Base-by-base conservation (phyloP, 164 flowering plant genomes). In the Vitis amurensis region DNA sequence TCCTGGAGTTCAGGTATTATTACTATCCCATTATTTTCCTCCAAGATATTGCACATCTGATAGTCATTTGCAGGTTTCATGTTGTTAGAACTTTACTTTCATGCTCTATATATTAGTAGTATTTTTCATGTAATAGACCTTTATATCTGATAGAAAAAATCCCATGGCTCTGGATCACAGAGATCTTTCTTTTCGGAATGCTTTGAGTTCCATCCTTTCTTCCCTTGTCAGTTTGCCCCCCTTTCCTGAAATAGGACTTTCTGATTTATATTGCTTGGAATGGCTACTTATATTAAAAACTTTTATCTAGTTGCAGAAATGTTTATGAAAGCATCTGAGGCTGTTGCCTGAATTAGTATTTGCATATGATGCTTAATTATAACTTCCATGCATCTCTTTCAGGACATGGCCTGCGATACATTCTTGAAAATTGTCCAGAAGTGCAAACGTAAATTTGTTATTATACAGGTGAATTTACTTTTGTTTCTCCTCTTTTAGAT, bases 401-500 rank as follows among this genome's bases (percentile, higher is more conserved):
- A 93, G 99, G 99, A 96, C 76, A 96, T 96, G 99, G 99, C 99
- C 55, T 93, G 99, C 61, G 99, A 96, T 59, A 96, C 98, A 16
- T 96, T 96, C 74, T 78, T 96, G 79, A 96, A 93, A 78, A 96
- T 96, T 79, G 99, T 96, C 78, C 99, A 96, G 78, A 96, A 92
- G 77, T 96, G 98, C 91, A 96, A 89, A 81, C 91, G 98, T 2
- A 96, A 96, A 77, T 96, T 96, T 82, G 99, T 96, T 9, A 79
- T 89, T 71, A 77, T 89, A 29, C 99, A 96, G 97, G 99, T 93
- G 76, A 74, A 6, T 1, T 50, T 16, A 47, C 27, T 19, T 70
- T 60, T 12, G 3, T 60, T 16, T 14, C 49, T 67, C 7, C 17
- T 31, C 8, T 49, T 12, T 55, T 65, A 15, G 13, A 15, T 50